Evolutionary conservation across 176 grass and related monocot species (phyloP), one percentile per base, ranked within the genome.

Genomic region (Raddia guianensis): DNA sequence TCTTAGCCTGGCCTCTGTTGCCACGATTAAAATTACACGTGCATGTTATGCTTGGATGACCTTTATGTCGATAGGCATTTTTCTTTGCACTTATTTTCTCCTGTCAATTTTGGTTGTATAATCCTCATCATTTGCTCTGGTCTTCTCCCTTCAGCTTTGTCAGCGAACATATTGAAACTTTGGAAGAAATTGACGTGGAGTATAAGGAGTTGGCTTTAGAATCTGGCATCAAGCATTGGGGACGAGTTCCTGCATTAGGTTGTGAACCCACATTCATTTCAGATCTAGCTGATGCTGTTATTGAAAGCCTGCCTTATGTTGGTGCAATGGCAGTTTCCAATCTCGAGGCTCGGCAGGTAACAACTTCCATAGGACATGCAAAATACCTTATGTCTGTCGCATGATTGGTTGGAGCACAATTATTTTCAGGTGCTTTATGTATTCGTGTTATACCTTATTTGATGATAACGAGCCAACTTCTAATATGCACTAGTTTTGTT

Each of bases 111-210:
- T 52, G 11, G 40, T 70, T 19, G 12, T 2, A 43, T 33, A 79
- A 75, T 76, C 46, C 51, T 83, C 8, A 43, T 61, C 4, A 80
- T 56, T 54, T 64, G 10, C 80, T 62, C 40, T 83, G 7, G 14
- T 74, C 14, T 63, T 77, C 74, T 67, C 44, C 85, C 52, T 93
- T 71, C 86, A 99, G 96, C 75, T 99, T 99, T 84, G 96, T 99
- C 68, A 99, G 96, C 5, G 96, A 99, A 84, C 96, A 99, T 85
- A 99, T 99, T 82, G 96, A 99, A 89, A 99, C 96, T 46, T 87
- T 99, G 64, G 96, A 99, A 89, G 96, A 99, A 90, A 99, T 99
- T 44, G 96, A 99, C 73, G 96, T 99, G 53, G 96, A 99, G 64
- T 97, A 97, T 88, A 97, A 87, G 80, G 92, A 95, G 57, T 90